A percentile compares a stretch with the other conserved stretches of the same genome.
Evolutionary conservation across 1,139 yeast species (phyloP).

Genomic region (Candida gigantensis): DNA sequence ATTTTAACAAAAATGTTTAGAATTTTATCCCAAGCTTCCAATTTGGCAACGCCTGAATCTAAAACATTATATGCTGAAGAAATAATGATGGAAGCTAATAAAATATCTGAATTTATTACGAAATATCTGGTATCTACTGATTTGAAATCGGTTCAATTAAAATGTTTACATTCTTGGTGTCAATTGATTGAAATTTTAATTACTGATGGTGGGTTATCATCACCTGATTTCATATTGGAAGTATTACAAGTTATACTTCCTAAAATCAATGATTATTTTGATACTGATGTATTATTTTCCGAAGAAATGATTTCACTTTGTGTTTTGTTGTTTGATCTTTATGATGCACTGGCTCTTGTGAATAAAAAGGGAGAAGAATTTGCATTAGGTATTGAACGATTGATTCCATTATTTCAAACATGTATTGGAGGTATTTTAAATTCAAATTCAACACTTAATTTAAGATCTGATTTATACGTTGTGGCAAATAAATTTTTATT

Average conservation of each 20-base stretch:
- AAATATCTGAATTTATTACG: conserved; percentile 36
- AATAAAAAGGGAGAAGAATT: conserved; percentile 33
- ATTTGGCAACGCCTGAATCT: conserved; percentile 22
- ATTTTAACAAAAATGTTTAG: conserved; percentile 26
- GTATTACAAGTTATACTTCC: conserved; percentile 77
- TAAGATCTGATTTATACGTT: conserved; percentile 79
- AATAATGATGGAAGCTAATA: conserved; percentile 28
- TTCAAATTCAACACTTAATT: conserved; percentile 62
- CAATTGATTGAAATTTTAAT: conserved; percentile 74
- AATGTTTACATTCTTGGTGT: conserved; percentile 79
- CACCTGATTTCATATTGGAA: conserved; percentile 64
- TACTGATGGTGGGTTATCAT: conserved; percentile 46
- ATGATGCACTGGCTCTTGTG: conserved; percentile 43
- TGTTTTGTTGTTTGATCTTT: conserved; percentile 67
- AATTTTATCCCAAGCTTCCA: conserved; percentile 24
- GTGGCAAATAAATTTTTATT: conserved; percentile 66
- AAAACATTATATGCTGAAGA: conserved; percentile 26
- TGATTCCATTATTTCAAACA: conserved; percentile 70
- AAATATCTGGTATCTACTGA: conserved; percentile 46
- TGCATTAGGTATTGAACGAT: conserved; percentile 40
- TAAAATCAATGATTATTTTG: conserved; percentile 72
- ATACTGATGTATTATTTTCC: conserved; percentile 64
- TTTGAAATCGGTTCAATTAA: conserved; percentile 55
- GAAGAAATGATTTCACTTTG: conserved; percentile 77
- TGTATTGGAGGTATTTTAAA: conserved; percentile 73